phyloP scores from a whole-genome alignment of 306 rosid species.

The Acacia confusa region DNA sequence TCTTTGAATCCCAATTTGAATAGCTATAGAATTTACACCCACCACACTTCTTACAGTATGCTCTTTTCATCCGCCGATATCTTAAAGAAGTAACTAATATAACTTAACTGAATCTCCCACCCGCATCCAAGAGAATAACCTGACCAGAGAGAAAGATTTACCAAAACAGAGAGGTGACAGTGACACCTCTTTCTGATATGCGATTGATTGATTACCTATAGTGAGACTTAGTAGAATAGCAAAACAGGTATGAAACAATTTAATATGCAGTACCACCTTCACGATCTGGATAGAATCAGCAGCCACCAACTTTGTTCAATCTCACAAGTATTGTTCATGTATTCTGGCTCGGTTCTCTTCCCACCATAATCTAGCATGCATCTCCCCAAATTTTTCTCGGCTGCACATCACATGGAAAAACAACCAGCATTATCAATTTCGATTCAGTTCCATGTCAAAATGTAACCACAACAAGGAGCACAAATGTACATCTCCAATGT shows the following conservation, averaged over 20 bases:
- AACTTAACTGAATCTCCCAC: constrained; percentile 45
- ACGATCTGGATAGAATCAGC: constrained; percentile 38
- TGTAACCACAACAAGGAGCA: background rate
- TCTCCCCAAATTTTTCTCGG: constrained; percentile 94
- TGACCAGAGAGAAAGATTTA: constrained; percentile 31
- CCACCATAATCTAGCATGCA: constrained; percentile 99
- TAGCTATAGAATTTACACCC: constrained; percentile 42
- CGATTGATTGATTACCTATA: constrained; percentile 36
- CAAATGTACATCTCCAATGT: constrained; percentile 5
- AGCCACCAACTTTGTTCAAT: constrained; percentile 28
- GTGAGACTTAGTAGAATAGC: constrained; percentile 52
- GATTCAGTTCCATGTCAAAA: constrained; percentile 23
- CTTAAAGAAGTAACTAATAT: constrained; percentile 14
- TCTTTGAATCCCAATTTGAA: constrained; percentile 40
- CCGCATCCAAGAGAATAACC: constrained; percentile 47
- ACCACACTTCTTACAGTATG: constrained; percentile 29
- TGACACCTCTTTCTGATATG: constrained; percentile 45
- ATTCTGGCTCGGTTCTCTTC: constrained; percentile 96
- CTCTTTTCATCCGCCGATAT: constrained; percentile 31
- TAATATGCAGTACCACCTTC: constrained; percentile 51
- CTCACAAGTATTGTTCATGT: constrained; percentile 87
- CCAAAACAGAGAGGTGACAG: constrained; percentile 48
- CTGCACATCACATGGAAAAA: constrained; percentile 45
- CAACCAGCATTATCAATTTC: constrained; percentile 16
- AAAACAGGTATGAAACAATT: constrained; percentile 47